Base-by-base conservation (phyloP, 345 rosid species). In the Nasturtium officinale region DNA sequence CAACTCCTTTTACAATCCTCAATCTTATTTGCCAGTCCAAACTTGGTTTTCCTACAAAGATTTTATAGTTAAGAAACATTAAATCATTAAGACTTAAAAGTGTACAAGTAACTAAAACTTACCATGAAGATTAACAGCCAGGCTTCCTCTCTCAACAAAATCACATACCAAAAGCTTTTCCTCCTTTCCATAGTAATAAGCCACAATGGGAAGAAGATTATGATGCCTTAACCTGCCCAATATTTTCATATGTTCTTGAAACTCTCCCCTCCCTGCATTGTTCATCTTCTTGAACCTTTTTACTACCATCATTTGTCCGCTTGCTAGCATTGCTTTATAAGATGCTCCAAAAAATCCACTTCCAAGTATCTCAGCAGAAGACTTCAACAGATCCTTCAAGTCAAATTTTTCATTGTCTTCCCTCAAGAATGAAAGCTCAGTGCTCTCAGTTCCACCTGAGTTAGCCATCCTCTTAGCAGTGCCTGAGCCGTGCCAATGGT, bases 271-370 rank as follows among this genome's bases (percentile, higher is more conserved):
- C 30, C 96, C 94, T 17, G 85, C 88, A 61, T 96, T 96, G 38
- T 96, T 92, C 98, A 96, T 87, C 45, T 92, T 82, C 81, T 86
- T 87, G 68, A 84, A 87, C 77, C 99, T 85, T 86, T 96, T 96
- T 0, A 92, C 99, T 10, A 92, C 98, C 97, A 90, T 89, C 40
- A 67, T 32, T 0, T 69, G 13, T 15, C 91, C 98, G 0, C 35
- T 51, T 2, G 77, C 2, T 7, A 86, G 80, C 0, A 83, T 87
- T 5, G 98, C 91, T 82, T 86, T 96, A 72, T 96, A 92, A 1
- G 98, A 90, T 10, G 97, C 82, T 2, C 99, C 98, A 57, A 92
- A 92, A 83, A 91, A 81, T 10, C 98, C 99, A 38, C 90, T 92
- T 1, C 99, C 99, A 35, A 96, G 61, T 45, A 96, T 90, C 78